Evolutionary conservation across 2,329 filamentous ascomycete species (phyloP).

Genomic region (Westerdykella aurantiaca): DNA sequence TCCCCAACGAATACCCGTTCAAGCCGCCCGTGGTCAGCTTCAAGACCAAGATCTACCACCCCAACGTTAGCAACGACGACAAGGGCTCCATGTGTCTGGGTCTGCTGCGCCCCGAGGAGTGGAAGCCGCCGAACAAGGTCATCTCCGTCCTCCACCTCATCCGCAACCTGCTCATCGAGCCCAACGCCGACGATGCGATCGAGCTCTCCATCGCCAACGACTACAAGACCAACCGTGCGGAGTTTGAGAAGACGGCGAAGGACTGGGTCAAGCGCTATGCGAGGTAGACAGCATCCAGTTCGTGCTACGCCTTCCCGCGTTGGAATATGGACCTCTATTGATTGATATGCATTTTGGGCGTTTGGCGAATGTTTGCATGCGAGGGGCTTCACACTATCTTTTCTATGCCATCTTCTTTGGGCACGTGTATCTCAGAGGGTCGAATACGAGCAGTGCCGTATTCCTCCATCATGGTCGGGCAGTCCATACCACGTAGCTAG

Average conservation of each 20-base stretch:
- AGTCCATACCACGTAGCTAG: background rate
- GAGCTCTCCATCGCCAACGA: conserved; percentile 82
- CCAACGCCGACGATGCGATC: conserved; percentile 83
- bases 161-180: conserved; percentile 67
- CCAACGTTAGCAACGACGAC: conserved; percentile 84
- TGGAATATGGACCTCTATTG: background rate
- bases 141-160: conserved; percentile 70
- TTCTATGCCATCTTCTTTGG: background rate
- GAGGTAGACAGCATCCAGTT: conserved; percentile 24
- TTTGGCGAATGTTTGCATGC: conserved; percentile 19
- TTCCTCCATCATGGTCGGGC: background rate
- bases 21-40: conserved; percentile 77
- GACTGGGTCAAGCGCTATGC: conserved; percentile 73
- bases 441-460: no score
- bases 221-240: conserved; percentile 61
- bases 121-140: conserved; percentile 83
- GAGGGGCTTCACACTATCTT: background rate
- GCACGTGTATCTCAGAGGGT: no score
- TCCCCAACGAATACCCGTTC: conserved; percentile 83
- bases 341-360: conserved; percentile 27
- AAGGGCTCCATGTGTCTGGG: conserved; percentile 80
- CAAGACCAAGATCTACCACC: conserved; percentile 88
- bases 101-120: conserved; percentile 77
- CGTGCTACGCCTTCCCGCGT: no score
- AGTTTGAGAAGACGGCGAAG: conserved; percentile 69